These are phyloP conservation scores for Coemansia umbellata DNA, from an alignment of 192 early-diverging fungal species.

Conservation along the genomic window DNA sequence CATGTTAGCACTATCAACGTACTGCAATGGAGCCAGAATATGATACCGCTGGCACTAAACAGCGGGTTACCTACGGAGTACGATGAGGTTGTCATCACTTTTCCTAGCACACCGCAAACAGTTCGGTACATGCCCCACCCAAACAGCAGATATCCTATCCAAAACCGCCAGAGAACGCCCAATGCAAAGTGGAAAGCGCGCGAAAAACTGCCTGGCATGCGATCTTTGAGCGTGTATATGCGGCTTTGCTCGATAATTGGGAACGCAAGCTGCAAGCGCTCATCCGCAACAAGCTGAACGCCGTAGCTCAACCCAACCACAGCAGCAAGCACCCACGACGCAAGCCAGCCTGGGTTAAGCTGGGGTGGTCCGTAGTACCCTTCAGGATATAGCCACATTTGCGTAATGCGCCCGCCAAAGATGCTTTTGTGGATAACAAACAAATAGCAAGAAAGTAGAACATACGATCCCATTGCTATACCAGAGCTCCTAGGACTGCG, in stretches of 20 bases:
- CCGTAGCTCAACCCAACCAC: conserved; percentile 25
- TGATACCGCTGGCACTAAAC: conserved; percentile 20
- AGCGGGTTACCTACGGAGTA: conserved; percentile 44
- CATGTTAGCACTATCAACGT: conserved; percentile 28
- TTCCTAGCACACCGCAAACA: conserved; percentile 27
- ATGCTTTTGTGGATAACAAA: conserved; percentile 24
- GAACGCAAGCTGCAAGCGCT: conserved; percentile 47
- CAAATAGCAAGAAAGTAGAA: conserved; percentile 18
- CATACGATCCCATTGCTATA: conserved; percentile 8
- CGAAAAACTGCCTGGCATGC: conserved; percentile 32
- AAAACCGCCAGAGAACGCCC: conserved; percentile 26
- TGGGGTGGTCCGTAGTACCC: conserved; percentile 45
- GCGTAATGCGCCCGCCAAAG: conserved; percentile 20
- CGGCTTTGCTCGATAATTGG: conserved; percentile 45
- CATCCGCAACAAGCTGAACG: conserved; percentile 19
- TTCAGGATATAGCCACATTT: conserved; percentile 48
- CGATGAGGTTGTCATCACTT: conserved; percentile 32
- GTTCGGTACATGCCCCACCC: conserved; percentile 42
- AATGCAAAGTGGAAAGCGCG: conserved; percentile 24
- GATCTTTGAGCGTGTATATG: conserved; percentile 38
- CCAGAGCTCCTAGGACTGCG: conserved; percentile 23
- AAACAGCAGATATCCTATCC: conserved; percentile 37
- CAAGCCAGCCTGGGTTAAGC: conserved; percentile 45
- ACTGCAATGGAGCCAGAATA: conserved; percentile 38
- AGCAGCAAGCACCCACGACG: conserved; percentile 24